Evolutionary conservation across 208 protist genomes (phyloP).

Genomic region (Leishmania tarentolae): DNA sequence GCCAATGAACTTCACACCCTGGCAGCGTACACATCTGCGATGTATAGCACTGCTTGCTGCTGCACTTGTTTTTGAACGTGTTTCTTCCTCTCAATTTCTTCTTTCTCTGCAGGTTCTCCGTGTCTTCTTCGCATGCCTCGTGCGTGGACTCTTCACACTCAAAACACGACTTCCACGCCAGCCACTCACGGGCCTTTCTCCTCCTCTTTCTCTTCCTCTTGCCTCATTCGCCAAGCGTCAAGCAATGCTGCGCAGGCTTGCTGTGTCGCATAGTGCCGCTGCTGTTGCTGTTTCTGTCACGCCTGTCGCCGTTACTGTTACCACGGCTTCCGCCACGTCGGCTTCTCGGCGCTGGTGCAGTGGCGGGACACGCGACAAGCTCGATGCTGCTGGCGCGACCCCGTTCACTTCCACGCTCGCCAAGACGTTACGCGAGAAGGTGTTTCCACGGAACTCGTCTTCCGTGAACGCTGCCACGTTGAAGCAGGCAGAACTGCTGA

Average conservation of each 20-base stretch:
- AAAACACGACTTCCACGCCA: not conserved
- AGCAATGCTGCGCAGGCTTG: conserved; percentile 1
- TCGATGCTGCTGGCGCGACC: not conserved
- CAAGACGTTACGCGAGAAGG: conserved; percentile 30
- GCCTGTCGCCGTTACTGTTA: not conserved
- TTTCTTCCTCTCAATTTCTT: not conserved
- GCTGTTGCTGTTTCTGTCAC: not conserved
- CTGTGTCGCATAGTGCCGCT: not conserved
- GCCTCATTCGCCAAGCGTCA: not conserved
- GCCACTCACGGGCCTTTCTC: not conserved
- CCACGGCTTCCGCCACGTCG: not conserved
- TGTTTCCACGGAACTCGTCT: conserved; percentile 29
- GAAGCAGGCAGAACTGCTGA: conserved; percentile 42
- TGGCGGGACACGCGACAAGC: not conserved
- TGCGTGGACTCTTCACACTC: not conserved
- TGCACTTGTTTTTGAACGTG: not conserved
- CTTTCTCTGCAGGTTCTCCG: too few species aligned
- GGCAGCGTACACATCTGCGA: not conserved
- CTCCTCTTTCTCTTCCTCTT: too few species aligned
- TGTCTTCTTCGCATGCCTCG: not conserved
- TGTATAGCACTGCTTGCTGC: not conserved
- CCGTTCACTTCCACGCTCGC: conserved; percentile 30
- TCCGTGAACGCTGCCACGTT: conserved; percentile 23
- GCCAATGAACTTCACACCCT: not conserved
- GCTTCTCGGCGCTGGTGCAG: conserved; percentile 19